Conservation (phyloP, 2,329 filamentous ascomycete genomes). For the Furcasterigmium sp. region DNA sequence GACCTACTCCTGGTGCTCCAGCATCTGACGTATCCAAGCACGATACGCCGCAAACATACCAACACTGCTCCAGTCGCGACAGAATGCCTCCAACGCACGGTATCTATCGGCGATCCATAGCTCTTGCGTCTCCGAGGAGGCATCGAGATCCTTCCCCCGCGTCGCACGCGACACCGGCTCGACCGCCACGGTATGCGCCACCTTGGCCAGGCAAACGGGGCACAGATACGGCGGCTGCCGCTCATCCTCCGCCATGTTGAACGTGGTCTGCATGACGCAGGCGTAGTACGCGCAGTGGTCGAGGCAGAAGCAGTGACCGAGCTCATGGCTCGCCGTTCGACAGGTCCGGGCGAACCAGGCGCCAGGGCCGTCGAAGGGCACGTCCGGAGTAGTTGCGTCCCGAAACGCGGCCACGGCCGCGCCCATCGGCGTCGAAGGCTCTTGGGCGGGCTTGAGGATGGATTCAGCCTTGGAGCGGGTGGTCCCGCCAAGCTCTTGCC, state of each 20-base stretch:
- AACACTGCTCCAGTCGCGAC: too few relatives aligned
- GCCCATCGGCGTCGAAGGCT: slow-evolving; percentile 20
- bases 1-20: too few relatives aligned
- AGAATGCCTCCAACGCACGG: too few relatives aligned
- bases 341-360: slow-evolving; percentile 55
- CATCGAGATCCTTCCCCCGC: too few relatives aligned
- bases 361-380: slow-evolving; percentile 25
- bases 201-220: slow-evolving; percentile 52
- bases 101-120: too few relatives aligned
- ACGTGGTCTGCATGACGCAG: slow-evolving; percentile 59
- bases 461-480: slow-evolving; percentile 1
- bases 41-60: too few relatives aligned
- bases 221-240: slow-evolving; percentile 61
- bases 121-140: too few relatives aligned
- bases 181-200: slow-evolving; percentile 32
- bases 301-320: slow-evolving; percentile 63
- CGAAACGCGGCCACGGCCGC: slow-evolving; percentile 28
- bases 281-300: slow-evolving; percentile 62
- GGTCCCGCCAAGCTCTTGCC: too few relatives aligned
- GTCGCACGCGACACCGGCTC: too few relatives aligned
- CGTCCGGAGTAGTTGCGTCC: too few relatives aligned
- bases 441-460: slow-evolving; percentile 1
- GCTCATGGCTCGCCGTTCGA: slow-evolving; percentile 57
- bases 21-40: too few relatives aligned
- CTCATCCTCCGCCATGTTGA: slow-evolving; percentile 50